phyloP scores from a whole-genome alignment of 495 filamentous ascomycete species.

The Amorphotheca resinae region DNA sequence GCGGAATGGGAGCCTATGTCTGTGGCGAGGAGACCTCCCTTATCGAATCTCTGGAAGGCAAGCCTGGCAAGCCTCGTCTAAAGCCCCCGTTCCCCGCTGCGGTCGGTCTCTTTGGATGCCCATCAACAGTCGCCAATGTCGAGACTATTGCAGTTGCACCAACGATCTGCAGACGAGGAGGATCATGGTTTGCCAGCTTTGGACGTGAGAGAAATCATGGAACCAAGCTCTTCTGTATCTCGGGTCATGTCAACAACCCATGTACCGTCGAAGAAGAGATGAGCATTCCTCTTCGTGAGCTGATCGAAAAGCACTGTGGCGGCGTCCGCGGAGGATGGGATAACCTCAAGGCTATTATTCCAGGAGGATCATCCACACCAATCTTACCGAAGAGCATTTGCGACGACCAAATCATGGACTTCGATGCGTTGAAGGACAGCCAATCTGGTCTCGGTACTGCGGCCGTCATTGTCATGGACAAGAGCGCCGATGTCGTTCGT shows the following conservation, averaged over 20 bases:
- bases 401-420: slow-evolving; percentile 96
- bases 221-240: slow-evolving; percentile 98
- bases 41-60: slow-evolving; percentile 96
- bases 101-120: slow-evolving; percentile 95
- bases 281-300: slow-evolving; percentile 85
- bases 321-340: slow-evolving; percentile 96
- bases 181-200: slow-evolving; percentile 82
- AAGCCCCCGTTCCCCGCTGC: slow-evolving; percentile 98
- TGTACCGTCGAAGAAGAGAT: slow-evolving; percentile 98
- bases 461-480: slow-evolving; percentile 97
- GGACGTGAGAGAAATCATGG: slow-evolving; percentile 91
- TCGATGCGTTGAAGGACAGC: slow-evolving; percentile 93
- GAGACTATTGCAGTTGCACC: slow-evolving; percentile 93
- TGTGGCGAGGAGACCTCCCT: slow-evolving; percentile 96
- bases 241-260: slow-evolving; percentile 97
- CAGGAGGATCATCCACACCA: slow-evolving; percentile 91
- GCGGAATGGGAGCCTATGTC: slow-evolving; percentile 93
- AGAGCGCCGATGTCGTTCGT: slow-evolving; percentile 88
- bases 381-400: slow-evolving; percentile 80
- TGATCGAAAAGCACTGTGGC: slow-evolving; percentile 96
- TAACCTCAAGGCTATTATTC: slow-evolving; percentile 89
- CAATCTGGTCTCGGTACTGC: slow-evolving; percentile 97
- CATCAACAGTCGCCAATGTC: slow-evolving; percentile 94
- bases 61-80: slow-evolving; percentile 93
- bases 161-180: slow-evolving; percentile 88